Evolutionary conservation across 202 grass and related monocot genomes (phyloP), one percentile per base, ranked within the genome.

Genomic region (Panicum hallii): DNA sequence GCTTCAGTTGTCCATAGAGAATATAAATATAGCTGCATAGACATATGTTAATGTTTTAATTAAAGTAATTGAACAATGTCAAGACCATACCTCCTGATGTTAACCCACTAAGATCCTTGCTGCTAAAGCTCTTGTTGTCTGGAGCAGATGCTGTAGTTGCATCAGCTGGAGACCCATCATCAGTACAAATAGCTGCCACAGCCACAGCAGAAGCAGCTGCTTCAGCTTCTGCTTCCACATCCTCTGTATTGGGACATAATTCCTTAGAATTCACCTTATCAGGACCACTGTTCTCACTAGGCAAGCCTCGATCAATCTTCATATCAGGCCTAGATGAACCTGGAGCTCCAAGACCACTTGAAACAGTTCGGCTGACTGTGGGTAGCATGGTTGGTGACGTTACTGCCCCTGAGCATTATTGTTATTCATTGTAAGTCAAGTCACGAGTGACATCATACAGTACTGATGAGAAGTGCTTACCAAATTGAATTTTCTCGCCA

Each of bases 401-500:
- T 77, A 96, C 91, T 58, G 88, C 97, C 73, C 93, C 97, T 99
- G 84, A 78, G 72, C 70, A 79, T 83, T 65, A 64, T 86, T 67
- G 61, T 89, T 74, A 79, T 84, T 84, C 54, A 67, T 52, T 70
- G 42, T 83, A 36, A 83, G 49, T 64, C 75, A 79, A 87, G 43
- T 14, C 9, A 20, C 20, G 23, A 11, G 38, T 67, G 69, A 63
- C 50, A 90, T 46, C 23, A 48, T 79, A 52, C 19, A 58, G 45
- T 79, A 69, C 30, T 79, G 44, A 60, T 70, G 54, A 64, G 67
- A 84, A 82, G 14, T 71, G 68, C 93, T 92, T 90, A 96, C 97
- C 93, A 92, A 99, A 99, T 84, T 96, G 97, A 84, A 99, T 99
- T 80, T 94, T 99, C 79, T 99, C 88, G 53, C 91, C 90, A 7